phyloP scores from a whole-genome alignment of 805 yeast species.

The Scheffersomyces amazonensis region DNA sequence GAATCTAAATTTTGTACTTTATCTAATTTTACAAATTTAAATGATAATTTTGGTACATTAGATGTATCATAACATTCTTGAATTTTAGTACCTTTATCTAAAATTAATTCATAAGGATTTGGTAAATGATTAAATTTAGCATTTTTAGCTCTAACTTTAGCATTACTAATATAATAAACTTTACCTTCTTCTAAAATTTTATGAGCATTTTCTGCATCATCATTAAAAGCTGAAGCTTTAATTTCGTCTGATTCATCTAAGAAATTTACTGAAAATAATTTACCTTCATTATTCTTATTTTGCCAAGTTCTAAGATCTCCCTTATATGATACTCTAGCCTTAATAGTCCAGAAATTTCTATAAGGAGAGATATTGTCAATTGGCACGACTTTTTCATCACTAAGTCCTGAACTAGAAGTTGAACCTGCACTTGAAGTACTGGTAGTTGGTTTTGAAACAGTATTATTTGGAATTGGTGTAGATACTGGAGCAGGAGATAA shows the following conservation, averaged over 20 bases:
- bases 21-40: slow-evolving; percentile 69
- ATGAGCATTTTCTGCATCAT: slow-evolving; percentile 75
- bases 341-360: slow-evolving; percentile 87
- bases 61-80: slow-evolving; percentile 60
- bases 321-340: slow-evolving; percentile 87
- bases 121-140: slow-evolving; percentile 79
- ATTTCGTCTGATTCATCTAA: slow-evolving; percentile 95
- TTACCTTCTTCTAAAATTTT: slow-evolving; percentile 82
- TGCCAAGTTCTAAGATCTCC: slow-evolving; percentile 87
- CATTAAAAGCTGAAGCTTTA: slow-evolving; percentile 91
- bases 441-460: slow-evolving; percentile 5
- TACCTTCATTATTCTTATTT: slow-evolving; percentile 84
- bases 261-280: slow-evolving; percentile 81
- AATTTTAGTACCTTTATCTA: slow-evolving; percentile 76
- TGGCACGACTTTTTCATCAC: slow-evolving; percentile 46
- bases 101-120: slow-evolving; percentile 83
- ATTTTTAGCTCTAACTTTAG: slow-evolving; percentile 78
- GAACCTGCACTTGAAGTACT: slow-evolving; percentile 8
- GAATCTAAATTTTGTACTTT: slow-evolving; percentile 65
- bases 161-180: slow-evolving; percentile 80
- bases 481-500: slow-evolving; percentile 12
- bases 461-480: slow-evolving; percentile 12
- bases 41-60: slow-evolving; percentile 76
- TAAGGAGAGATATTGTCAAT: slow-evolving; percentile 90
- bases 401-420: background rate